These are phyloP conservation scores for Dunaliella primolecta DNA, from an alignment of 139 green algal species.

Conservation along the genomic window DNA sequence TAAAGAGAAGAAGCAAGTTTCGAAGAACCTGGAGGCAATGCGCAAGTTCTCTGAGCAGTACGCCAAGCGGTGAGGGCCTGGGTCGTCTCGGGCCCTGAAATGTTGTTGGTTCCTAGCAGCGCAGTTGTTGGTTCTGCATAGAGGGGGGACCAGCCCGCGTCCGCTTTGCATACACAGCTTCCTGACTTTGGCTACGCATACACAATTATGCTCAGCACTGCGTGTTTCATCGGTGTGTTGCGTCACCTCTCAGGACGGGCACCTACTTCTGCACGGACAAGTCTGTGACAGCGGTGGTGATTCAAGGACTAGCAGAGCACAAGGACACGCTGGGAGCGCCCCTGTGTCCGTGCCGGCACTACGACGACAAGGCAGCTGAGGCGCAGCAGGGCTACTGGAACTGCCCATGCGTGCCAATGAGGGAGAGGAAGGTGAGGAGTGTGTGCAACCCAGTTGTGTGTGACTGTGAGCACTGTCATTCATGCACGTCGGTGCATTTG, in stretches of 20 bases:
- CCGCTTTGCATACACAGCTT: not conserved
- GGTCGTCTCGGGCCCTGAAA: not conserved
- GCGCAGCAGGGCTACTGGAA: constrained; percentile 97
- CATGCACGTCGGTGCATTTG: no score
- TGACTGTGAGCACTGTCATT: no score
- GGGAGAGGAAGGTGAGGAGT: constrained; percentile 82
- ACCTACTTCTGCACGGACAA: constrained; percentile 99
- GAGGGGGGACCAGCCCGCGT: not conserved
- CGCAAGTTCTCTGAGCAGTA: constrained; percentile 98
- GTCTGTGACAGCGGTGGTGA: constrained; percentile 96
- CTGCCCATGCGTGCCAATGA: constrained; percentile 98
- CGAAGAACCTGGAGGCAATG: constrained; percentile 90
- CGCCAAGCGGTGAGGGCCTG: constrained; percentile 69
- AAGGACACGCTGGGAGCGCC: constrained; percentile 94
- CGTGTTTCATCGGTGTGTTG: no score
- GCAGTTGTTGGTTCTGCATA: not conserved
- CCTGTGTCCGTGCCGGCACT: constrained; percentile 96
- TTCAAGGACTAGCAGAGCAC: constrained; percentile 96
- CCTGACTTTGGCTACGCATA: no score
- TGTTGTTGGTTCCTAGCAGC: not conserved
- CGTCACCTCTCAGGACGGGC: constrained; percentile 77
- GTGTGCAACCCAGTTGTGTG: no score
- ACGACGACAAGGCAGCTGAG: constrained; percentile 97
- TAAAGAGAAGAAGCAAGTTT: no score
- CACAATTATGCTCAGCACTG: no score